These are phyloP conservation scores for Ascosphaera pollenicola DNA, from an alignment of 2,329 filamentous ascomycete species.

Conservation along the genomic window DNA sequence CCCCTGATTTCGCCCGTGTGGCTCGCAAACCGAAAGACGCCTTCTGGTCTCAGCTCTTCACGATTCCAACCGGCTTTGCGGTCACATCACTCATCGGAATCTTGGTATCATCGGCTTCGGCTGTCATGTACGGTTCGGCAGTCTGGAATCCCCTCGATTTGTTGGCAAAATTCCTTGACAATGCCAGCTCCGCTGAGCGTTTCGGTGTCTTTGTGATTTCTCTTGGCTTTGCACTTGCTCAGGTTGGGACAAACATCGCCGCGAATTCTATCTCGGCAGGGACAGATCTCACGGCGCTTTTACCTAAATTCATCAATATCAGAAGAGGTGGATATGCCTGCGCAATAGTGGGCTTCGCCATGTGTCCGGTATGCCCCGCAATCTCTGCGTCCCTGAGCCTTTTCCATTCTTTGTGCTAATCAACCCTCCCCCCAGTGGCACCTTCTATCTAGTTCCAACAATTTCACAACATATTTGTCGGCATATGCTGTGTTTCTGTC, in stretches of 20 bases:
- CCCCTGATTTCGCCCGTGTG: slow-evolving; percentile 72
- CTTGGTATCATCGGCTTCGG: slow-evolving; percentile 47
- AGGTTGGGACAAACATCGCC: slow-evolving; percentile 70
- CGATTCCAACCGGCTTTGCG: slow-evolving; percentile 49
- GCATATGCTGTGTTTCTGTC: slow-evolving; percentile 90
- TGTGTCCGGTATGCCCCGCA: slow-evolving; percentile 42
- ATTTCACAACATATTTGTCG: slow-evolving; percentile 78
- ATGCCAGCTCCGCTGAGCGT: slow-evolving; percentile 44
- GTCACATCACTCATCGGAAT: slow-evolving; percentile 72
- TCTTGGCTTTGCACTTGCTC: slow-evolving; percentile 50
- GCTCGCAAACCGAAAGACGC: slow-evolving; percentile 54
- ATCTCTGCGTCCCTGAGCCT: not conserved
- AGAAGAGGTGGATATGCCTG: slow-evolving; percentile 74
- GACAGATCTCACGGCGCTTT: slow-evolving; percentile 59
- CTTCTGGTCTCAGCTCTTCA: slow-evolving; percentile 56
- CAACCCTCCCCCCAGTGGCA: slow-evolving; percentile 24
- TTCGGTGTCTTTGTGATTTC: slow-evolving; percentile 59
- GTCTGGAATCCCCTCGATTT: slow-evolving; percentile 56
- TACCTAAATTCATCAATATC: slow-evolving; percentile 65
- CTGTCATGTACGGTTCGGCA: slow-evolving; percentile 38
- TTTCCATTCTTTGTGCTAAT: slow-evolving; percentile 2
- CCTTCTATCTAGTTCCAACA: slow-evolving; percentile 43
- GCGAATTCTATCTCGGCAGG: slow-evolving; percentile 70
- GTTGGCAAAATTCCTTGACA: slow-evolving; percentile 43
- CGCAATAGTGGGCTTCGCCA: slow-evolving; percentile 54